These are phyloP conservation scores for Phtheirospermum japonicum DNA, from an alignment of 257 asterid genomes.

Conservation along the genomic window DNA sequence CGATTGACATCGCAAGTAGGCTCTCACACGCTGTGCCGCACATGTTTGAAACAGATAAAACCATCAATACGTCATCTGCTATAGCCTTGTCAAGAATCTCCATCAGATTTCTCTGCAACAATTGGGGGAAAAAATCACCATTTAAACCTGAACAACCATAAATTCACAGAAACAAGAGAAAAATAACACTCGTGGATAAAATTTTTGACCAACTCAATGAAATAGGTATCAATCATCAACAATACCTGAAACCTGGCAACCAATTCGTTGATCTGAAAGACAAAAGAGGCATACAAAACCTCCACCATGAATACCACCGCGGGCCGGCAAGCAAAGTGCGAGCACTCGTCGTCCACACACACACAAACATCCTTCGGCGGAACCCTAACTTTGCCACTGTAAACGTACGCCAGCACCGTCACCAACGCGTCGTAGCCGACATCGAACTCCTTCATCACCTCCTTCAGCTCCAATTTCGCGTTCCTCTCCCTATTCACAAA, in stretches of 20 bases:
- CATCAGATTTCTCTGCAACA: constrained; percentile 57
- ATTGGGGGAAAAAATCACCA: neutral
- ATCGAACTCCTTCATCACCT: constrained; percentile 61
- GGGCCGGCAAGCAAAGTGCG: constrained; percentile 84
- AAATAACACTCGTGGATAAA: neutral
- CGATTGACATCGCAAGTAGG: constrained; percentile 56
- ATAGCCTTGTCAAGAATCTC: constrained; percentile 69
- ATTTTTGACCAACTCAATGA: constrained; percentile 2
- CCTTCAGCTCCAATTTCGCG: constrained; percentile 56
- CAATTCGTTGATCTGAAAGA: constrained; percentile 67
- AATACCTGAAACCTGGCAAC: constrained; percentile 71
- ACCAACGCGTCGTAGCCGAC: constrained; percentile 74
- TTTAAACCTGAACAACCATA: neutral
- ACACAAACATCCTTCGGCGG: constrained; percentile 58
- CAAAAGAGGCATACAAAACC: constrained; percentile 62
- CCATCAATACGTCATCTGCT: constrained; percentile 72
- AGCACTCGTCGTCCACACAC: constrained; percentile 83
- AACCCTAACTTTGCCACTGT: constrained; percentile 65
- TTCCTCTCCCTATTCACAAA: constrained; percentile 42
- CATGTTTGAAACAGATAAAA: constrained; percentile 61
- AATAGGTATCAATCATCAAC: constrained; percentile 5
- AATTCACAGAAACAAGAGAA: neutral
- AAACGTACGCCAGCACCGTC: constrained; percentile 66
- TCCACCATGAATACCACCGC: constrained; percentile 63
- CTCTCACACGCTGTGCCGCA: constrained; percentile 58